A percentile compares a stretch with the other conserved stretches of the same genome.
These are phyloP conservation scores for Crithidia acanthocephali DNA, from an alignment of 208 protist genomes.

Conservation along the genomic window DNA sequence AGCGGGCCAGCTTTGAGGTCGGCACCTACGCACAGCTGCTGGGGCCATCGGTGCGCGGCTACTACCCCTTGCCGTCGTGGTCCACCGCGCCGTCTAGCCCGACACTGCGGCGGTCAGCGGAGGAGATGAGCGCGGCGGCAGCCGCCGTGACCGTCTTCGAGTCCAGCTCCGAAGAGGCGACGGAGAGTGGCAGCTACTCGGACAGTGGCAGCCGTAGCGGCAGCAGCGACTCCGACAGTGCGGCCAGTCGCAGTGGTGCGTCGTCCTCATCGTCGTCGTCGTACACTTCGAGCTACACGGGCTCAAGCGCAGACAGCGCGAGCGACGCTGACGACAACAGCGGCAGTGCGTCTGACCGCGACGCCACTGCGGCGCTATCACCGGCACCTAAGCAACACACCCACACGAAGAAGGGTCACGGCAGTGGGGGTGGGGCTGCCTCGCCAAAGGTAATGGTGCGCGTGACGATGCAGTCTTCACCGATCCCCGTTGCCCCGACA, in stretches of 20 bases:
- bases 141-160: slow-evolving; percentile 27
- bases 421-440: neutral
- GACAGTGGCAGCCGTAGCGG: slow-evolving; percentile 3
- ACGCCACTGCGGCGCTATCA: neutral
- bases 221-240: slow-evolving; percentile 12
- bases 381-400: neutral
- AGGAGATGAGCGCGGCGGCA: slow-evolving; percentile 19
- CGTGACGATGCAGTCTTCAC: slow-evolving; percentile 9
- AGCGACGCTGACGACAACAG: neutral
- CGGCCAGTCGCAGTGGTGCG: neutral
- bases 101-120: slow-evolving; percentile 34
- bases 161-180: slow-evolving; percentile 15
- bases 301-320: slow-evolving; percentile 1
- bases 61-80: slow-evolving; percentile 64
- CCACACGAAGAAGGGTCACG: neutral
- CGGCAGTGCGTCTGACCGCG: neutral
- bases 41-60: slow-evolving; percentile 47
- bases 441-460: slow-evolving; percentile 14
- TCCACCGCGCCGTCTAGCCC: slow-evolving; percentile 36
- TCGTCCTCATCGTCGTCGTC: slow-evolving; percentile 6
- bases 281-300: slow-evolving; percentile 13
- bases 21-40: slow-evolving; percentile 72
- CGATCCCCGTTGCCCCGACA: neutral
- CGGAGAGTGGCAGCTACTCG: slow-evolving; percentile 25
- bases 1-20: slow-evolving; percentile 50